Evolutionary conservation across 176 grass and related monocot species (phyloP).

Genomic region (Miscanthus lutarioriparius): DNA sequence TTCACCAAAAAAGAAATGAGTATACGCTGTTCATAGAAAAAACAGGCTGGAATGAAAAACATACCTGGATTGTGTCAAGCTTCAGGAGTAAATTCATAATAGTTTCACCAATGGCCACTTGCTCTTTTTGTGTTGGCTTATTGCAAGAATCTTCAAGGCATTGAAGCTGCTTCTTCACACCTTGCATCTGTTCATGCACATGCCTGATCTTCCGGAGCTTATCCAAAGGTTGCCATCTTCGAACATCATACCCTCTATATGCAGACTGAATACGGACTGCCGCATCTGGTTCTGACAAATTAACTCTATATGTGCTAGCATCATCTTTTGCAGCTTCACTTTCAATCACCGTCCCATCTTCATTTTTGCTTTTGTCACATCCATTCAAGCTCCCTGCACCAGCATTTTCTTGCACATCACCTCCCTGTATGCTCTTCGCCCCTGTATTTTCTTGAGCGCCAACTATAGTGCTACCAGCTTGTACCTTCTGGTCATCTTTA

Average conservation of each 20-base stretch:
- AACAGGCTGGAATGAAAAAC: neutral
- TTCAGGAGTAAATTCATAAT: slow-evolving; percentile 92
- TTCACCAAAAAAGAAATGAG: neutral
- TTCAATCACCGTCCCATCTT: slow-evolving; percentile 3
- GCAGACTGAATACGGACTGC: slow-evolving; percentile 64
- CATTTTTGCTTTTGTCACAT: slow-evolving; percentile 18
- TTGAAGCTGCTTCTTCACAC: slow-evolving; percentile 50
- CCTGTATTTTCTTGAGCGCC: slow-evolving; percentile 1
- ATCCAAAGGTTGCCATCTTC: slow-evolving; percentile 69
- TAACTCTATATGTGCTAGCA: neutral
- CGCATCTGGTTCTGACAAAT: slow-evolving; percentile 50
- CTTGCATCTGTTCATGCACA: slow-evolving; percentile 47
- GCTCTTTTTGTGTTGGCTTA: slow-evolving; percentile 44
- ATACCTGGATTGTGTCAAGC: slow-evolving; percentile 90
- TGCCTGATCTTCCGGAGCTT: slow-evolving; percentile 68
- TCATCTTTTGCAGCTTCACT: slow-evolving; percentile 21
- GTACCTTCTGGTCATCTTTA: slow-evolving; percentile 13
- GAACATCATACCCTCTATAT: slow-evolving; percentile 68
- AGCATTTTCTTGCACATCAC: neutral
- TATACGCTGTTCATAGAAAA: neutral
- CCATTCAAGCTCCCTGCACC: slow-evolving; percentile 26
- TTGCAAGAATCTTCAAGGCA: slow-evolving; percentile 47
- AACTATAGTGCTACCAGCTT: neutral
- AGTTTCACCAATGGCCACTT: slow-evolving; percentile 49
- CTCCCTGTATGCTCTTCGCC: neutral